Evolutionary conservation across 2,329 filamentous ascomycete species (phyloP), one percentile per base, ranked within the genome.

Genomic region (Diplodia mutila): DNA sequence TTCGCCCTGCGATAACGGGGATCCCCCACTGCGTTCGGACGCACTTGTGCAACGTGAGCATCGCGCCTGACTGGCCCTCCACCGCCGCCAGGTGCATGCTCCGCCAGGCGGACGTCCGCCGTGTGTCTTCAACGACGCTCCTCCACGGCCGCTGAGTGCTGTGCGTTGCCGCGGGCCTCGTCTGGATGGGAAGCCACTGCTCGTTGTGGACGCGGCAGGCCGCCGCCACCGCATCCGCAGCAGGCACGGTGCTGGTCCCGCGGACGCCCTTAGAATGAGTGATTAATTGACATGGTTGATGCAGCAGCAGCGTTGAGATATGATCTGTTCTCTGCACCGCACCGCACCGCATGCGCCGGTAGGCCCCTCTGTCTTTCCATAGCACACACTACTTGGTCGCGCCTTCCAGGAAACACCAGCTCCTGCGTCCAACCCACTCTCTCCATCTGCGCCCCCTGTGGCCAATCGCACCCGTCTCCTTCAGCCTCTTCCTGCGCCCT

Each of bases 271-370:
- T 37, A 37, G 25, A 48, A 51, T 37, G 59, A 51, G 59, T 63
- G 59, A 63, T 63, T 63, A 63, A 63, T 63, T 63, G 59, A 51
- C 59, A 51, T 51, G 59, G 59, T 63, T 51, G 59, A 51, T 63
- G 59, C 59, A 51, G 59, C 59, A 23, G 29, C 59, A 51, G 46
- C 59, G 59, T 63, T 63, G 59, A 63, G 32, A 63, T 63, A 48
- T 48, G 49, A 32, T 51, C 59, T 46, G 55, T 59, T 59, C 55
- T 61, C 57, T 61, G 59, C 46, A 37, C 59, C 59, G 59, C 46
- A 37, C 59, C 59, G 59, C 27, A 51, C 49, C 59, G 59, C 27
- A 51, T 63, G 29, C 29, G 59, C 46, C 59, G 59, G 42, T 51
- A 51, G 59, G 42, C 42, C 59, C 46, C 59, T 51, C 37, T 16